A percentile compares a stretch with the other conserved stretches of the same genome.
phyloP scores from a whole-genome alignment of 495 filamentous ascomycete species.

The Astrothelium macrocarpum region DNA sequence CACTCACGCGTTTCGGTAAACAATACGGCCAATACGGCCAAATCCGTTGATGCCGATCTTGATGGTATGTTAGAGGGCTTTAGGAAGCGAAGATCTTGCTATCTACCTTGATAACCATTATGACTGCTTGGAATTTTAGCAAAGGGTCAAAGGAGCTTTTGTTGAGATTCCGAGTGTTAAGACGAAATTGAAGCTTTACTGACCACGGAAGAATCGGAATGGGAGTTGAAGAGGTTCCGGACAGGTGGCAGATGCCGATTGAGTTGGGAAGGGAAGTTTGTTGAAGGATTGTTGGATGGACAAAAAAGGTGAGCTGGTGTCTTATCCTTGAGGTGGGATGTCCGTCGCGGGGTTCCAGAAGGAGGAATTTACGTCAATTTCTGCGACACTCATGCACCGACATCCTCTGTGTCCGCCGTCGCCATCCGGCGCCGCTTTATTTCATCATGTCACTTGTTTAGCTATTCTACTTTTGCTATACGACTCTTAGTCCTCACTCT shows the following conservation, averaged over 20 bases:
- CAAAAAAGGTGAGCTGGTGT: background rate
- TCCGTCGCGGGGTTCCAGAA: background rate
- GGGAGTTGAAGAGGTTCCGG: background rate
- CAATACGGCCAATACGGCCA: constrained; percentile 97
- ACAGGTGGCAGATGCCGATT: background rate
- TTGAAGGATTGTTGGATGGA: background rate
- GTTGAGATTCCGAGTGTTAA: too few species aligned
- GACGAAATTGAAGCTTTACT: background rate
- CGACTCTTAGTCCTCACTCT: too few species aligned
- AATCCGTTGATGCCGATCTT: constrained; percentile 98
- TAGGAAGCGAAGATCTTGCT: too few species aligned
- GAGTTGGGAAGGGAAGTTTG: background rate
- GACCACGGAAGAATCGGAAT: background rate
- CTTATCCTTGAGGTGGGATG: background rate
- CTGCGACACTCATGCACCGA: background rate
- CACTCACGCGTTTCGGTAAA: constrained; percentile 74
- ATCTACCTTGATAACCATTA: constrained; percentile 8
- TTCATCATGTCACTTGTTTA: background rate
- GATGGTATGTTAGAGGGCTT: constrained; percentile 19
- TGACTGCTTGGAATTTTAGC: background rate
- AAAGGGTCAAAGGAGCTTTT: too few species aligned
- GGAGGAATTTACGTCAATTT: background rate
- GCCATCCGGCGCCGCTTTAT: background rate
- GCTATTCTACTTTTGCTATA: background rate
- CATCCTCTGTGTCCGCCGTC: background rate